A percentile compares a stretch with the other conserved stretches of the same genome.
phyloP scores from a whole-genome alignment of 2,329 filamentous ascomycete genomes.

The Microcyclosporella mali region DNA sequence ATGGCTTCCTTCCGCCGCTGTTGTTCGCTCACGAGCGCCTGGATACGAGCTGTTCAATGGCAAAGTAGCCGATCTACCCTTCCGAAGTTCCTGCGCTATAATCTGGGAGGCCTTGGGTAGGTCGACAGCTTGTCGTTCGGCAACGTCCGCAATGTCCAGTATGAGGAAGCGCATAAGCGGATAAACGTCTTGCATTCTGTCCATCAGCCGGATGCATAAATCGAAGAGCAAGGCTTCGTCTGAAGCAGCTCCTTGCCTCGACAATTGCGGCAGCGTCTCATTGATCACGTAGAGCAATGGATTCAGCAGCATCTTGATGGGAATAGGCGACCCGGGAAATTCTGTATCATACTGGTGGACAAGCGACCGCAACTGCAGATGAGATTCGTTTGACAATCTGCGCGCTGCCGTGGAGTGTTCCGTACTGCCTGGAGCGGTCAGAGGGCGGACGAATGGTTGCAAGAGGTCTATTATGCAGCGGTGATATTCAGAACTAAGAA shows the following conservation, averaged over 20 bases:
- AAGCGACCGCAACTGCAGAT: slow-evolving; percentile 3
- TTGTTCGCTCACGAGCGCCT: no score
- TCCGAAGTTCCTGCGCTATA: background rate
- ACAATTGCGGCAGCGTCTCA: slow-evolving; percentile 1
- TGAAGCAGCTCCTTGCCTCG: background rate
- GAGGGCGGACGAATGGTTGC: slow-evolving; percentile 3
- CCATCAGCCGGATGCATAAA: slow-evolving; percentile 8
- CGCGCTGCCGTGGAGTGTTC: background rate
- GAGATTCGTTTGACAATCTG: background rate
- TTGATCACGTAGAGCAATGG: slow-evolving; percentile 5
- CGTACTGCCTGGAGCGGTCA: background rate
- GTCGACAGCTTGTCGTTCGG: background rate
- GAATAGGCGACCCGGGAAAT: slow-evolving; percentile 2
- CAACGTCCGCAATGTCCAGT: slow-evolving; percentile 2
- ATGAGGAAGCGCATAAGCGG: slow-evolving; percentile 5
- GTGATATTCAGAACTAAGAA: slow-evolving; percentile 7
- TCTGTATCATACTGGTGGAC: slow-evolving; percentile 9
- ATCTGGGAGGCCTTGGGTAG: background rate
- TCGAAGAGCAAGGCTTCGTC: slow-evolving; percentile 11
- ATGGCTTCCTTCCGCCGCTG: no score
- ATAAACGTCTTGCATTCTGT: slow-evolving; percentile 5
- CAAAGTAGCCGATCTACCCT: background rate
- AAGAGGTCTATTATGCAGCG: slow-evolving; percentile 10
- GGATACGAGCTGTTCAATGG: no score
- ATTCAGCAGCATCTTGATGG: slow-evolving; percentile 1